Percentiles rank a stretch among this genome's conserved stretches.
Conservation (phyloP, 2,329 filamentous ascomycete species). For the Paecilomyces niveus region DNA sequence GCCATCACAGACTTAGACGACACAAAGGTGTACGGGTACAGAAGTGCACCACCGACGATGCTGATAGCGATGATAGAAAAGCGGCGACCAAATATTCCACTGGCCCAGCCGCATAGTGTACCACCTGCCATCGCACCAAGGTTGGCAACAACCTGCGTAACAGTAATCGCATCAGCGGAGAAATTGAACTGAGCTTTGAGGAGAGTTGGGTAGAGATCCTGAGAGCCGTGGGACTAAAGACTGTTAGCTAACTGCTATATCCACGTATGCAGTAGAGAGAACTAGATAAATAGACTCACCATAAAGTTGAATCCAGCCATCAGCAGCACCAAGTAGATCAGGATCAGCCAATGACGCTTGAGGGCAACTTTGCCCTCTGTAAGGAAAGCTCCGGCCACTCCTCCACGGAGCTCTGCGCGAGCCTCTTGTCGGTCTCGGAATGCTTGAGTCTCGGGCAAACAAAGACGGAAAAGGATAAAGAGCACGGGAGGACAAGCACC, state of each 20-base stretch:
- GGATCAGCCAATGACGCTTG: slow-evolving; percentile 69
- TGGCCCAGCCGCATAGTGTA: slow-evolving; percentile 58
- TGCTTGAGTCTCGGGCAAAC: slow-evolving; percentile 69
- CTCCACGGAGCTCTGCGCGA: slow-evolving; percentile 50
- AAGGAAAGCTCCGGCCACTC: slow-evolving; percentile 61
- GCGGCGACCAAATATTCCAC: slow-evolving; percentile 62
- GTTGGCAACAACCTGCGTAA: slow-evolving; percentile 67
- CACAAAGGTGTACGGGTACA: slow-evolving; percentile 78
- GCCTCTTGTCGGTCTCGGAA: slow-evolving; percentile 61
- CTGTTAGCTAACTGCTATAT: slow-evolving; percentile 5
- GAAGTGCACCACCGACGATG: slow-evolving; percentile 62
- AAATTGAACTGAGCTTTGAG: slow-evolving; percentile 53
- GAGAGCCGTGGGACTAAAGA: slow-evolving; percentile 59
- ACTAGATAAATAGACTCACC: slow-evolving; percentile 28
- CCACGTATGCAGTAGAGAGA: not conserved
- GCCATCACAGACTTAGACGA: slow-evolving; percentile 60
- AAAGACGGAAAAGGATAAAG: slow-evolving; percentile 71
- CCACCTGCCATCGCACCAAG: slow-evolving; percentile 65
- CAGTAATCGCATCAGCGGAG: slow-evolving; percentile 52
- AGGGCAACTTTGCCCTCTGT: slow-evolving; percentile 72
- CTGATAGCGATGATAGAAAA: slow-evolving; percentile 60
- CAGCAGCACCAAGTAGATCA: slow-evolving; percentile 74
- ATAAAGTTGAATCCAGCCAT: slow-evolving; percentile 94
- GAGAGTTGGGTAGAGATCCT: slow-evolving; percentile 58
- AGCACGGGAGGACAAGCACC: slow-evolving; percentile 71